phyloP scores from a whole-genome alignment of 371 early-diverging fungal species.

The Mortierella sp. region DNA sequence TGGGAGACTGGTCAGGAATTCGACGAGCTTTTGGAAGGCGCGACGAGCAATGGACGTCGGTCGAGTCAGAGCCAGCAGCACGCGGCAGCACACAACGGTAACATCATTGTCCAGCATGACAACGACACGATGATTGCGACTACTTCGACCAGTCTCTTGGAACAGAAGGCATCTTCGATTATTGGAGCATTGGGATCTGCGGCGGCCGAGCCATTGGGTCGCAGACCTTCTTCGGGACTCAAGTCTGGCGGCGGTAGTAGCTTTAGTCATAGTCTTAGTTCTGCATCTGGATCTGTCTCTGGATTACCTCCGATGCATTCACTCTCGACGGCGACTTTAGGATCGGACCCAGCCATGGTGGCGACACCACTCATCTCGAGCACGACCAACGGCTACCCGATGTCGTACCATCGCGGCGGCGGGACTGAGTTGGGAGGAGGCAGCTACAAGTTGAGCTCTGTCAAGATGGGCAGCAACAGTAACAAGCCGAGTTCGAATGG shows the following conservation, averaged over 20 bases:
- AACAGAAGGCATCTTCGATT: not conserved
- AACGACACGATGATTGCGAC: not conserved
- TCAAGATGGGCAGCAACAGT: not conserved
- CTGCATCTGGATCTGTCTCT: not conserved
- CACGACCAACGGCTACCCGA: not conserved
- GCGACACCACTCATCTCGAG: not conserved
- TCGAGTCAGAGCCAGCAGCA: not conserved
- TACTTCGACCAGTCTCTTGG: not conserved
- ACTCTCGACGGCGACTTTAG: not conserved
- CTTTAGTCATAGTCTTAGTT: not conserved
- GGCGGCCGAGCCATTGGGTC: not conserved
- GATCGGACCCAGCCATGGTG: too few relatives aligned
- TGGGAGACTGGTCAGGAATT: conserved; percentile 80
- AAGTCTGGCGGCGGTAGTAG: not conserved
- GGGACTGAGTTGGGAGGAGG: too few relatives aligned
- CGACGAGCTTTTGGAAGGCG: conserved; percentile 42
- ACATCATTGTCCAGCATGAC: conserved; percentile 35
- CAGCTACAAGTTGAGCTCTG: not conserved
- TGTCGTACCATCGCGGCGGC: not conserved
- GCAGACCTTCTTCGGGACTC: conserved; percentile 16
- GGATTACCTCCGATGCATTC: not conserved
- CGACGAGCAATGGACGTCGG: conserved; percentile 1
- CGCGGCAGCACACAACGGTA: conserved; percentile 16
- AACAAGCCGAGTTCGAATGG: conserved; percentile 29
- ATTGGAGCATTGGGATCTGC: not conserved